Evolutionary conservation across 345 rosid species (phyloP).

Genomic region (Lenwebbia sp.): DNA sequence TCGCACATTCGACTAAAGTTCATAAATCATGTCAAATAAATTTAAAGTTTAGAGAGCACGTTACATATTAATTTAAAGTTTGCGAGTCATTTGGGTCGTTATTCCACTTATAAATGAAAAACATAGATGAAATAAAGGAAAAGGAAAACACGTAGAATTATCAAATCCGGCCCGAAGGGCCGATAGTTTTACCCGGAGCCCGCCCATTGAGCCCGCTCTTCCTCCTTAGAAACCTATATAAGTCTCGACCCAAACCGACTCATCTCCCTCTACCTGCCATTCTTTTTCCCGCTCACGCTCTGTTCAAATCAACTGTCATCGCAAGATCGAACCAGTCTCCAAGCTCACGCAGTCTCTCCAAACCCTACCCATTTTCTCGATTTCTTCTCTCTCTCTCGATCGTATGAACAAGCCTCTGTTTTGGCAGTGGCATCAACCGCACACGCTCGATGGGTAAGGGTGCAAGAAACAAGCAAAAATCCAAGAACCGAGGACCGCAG

Average conservation of each 20-base stretch:
- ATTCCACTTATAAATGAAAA: too few relatives aligned
- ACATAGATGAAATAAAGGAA: too few relatives aligned
- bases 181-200: neutral
- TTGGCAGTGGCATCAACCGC: neutral
- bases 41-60: fast-evolving
- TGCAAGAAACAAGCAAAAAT: conserved; percentile 1
- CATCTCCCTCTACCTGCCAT: neutral
- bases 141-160: neutral
- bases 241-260: neutral
- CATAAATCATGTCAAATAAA: too few relatives aligned
- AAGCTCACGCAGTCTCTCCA: neutral
- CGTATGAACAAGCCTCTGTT: neutral
- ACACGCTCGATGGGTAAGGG: neutral
- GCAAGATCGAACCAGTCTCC: neutral
- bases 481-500: neutral
- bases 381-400: neutral
- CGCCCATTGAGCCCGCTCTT: neutral
- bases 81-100: fast-evolving
- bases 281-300: neutral
- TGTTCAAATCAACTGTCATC: neutral
- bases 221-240: neutral
- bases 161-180: neutral
- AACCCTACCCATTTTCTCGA: neutral
- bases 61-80: too few relatives aligned
- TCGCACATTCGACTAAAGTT: too few relatives aligned